phyloP scores from a whole-genome alignment of 257 asterid genomes.

The Orobanche coerulescens region DNA sequence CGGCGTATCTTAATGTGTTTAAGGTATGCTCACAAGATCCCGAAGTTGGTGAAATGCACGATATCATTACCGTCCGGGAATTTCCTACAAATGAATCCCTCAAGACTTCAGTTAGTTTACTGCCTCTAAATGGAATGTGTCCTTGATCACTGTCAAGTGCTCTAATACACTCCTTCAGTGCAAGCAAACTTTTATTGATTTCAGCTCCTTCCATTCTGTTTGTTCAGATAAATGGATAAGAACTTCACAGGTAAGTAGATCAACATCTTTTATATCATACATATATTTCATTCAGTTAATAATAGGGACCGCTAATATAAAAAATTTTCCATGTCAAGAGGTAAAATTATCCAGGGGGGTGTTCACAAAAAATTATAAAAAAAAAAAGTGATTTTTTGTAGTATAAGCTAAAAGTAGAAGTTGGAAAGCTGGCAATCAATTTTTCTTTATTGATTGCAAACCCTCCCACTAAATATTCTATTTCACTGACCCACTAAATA shows the following conservation, averaged over 20 bases:
- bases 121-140: constrained; percentile 95
- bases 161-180: constrained; percentile 95
- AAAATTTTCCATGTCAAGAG: background rate
- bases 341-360: background rate
- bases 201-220: constrained; percentile 98
- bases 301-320: background rate
- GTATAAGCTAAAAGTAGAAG: background rate
- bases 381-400: background rate
- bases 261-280: background rate
- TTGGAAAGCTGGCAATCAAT: background rate
- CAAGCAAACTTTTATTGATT: constrained; percentile 94
- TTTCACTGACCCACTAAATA: constrained; percentile 17
- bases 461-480: background rate
- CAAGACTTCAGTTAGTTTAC: constrained; percentile 89
- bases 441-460: background rate
- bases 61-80: constrained; percentile 89
- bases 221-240: constrained; percentile 11
- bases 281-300: background rate
- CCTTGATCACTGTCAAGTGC: constrained; percentile 97
- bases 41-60: constrained; percentile 81
- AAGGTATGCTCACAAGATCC: constrained; percentile 95
- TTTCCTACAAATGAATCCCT: constrained; percentile 96
- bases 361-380: too few relatives aligned
- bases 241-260: background rate
- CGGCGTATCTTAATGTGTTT: constrained; percentile 94